phyloP scores from a whole-genome alignment of 1,284 basidiomycete species.

The Heterobasidion occidentale region DNA sequence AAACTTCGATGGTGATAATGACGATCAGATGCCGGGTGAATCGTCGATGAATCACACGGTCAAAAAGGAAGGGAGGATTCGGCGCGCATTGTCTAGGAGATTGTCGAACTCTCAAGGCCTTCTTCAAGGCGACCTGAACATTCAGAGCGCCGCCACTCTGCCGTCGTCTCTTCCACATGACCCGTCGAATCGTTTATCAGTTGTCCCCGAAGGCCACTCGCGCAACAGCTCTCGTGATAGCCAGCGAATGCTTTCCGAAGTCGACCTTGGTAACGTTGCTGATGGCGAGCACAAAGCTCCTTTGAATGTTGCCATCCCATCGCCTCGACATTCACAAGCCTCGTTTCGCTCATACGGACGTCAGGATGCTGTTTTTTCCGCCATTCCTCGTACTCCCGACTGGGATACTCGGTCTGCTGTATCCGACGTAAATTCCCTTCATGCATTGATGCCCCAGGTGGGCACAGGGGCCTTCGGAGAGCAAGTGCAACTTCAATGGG shows the following conservation, averaged over 20 bases:
- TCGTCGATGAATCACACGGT: slow-evolving; percentile 51
- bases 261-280: neutral
- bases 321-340: neutral
- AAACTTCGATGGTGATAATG: slow-evolving; percentile 78
- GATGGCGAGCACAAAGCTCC: neutral
- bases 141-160: neutral
- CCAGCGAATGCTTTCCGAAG: neutral
- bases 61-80: slow-evolving; percentile 62
- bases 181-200: neutral
- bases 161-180: neutral
- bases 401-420: slow-evolving; percentile 3
- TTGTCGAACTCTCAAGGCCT: slow-evolving; percentile 13
- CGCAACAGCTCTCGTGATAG: neutral
- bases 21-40: slow-evolving; percentile 57
- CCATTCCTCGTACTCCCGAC: neutral
- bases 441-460: slow-evolving; percentile 18
- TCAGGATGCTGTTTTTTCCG: neutral
- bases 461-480: slow-evolving; percentile 16
- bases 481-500: slow-evolving; percentile 43
- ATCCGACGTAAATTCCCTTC: slow-evolving; percentile 22
- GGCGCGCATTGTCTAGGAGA: slow-evolving; percentile 46
- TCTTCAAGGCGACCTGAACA: too few species aligned
- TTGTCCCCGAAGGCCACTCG: neutral
- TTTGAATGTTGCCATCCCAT: neutral
- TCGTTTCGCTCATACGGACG: neutral